Base-by-base conservation (phyloP, 1,284 basidiomycete species). In the Leccinum subfulvum region DNA sequence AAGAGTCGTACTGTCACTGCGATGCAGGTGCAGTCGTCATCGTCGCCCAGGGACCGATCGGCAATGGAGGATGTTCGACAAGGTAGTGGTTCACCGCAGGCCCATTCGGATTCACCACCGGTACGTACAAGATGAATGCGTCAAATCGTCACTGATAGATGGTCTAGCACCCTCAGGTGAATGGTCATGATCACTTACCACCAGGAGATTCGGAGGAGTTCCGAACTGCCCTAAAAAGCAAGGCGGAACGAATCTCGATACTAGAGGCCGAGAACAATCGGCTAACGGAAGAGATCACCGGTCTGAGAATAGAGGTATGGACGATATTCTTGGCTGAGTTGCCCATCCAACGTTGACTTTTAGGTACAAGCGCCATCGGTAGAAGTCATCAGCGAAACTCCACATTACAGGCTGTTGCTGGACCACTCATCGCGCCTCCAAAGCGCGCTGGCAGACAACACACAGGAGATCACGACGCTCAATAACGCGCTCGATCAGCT, bases 1-100 rank as follows among this genome's bases (percentile, higher is more conserved):
- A 83, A 82, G 69, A 94, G 91, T 73, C 81, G 80, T 62, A 83
- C 86, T 2, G 82, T 90, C 6, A 75, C 76, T 55, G 76, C 80
- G 10, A 73, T 81, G 60, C 80, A 82, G 64, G 66, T 64, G 23
- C 76, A 74, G 64, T 60, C 70, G 49, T 73, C 77, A 60, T 61
- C 69, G 35, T 74, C 77, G 23, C 69, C 70, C 21, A 74, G 75
- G 64, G 78, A 79, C 62, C 81, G 79, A 57, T 71, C 72, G 64
- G 76, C 77, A 65, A 83, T 82, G 77, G 86, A 86, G 70, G 75
- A 79, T 68, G 51, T 65, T 14, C 69, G 63, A 18, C 64, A 26
- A 8, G 66, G 23, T 14, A 54, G 49, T 58, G 67, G 65, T 11
- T 69, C 68, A 14, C 66, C 70, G 7, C 69, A 62, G 18, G 35